Conservation (phyloP, 768 basidiomycete species). For the Clavulina sp. region DNA sequence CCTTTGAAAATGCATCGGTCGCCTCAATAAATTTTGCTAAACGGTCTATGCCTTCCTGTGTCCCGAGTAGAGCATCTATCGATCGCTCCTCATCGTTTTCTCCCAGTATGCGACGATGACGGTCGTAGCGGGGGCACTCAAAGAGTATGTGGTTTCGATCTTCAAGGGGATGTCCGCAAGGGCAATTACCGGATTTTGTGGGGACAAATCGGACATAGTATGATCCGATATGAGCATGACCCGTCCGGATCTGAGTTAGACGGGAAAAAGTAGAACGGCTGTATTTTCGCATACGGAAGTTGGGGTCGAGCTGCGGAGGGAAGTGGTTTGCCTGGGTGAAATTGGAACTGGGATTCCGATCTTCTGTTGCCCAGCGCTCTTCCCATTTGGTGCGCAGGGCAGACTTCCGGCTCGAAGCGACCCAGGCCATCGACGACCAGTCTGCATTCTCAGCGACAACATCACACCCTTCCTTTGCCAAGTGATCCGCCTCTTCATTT, state of each 20-base stretch:
- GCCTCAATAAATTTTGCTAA: not conserved
- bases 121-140: not conserved
- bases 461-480: not conserved
- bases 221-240: not conserved
- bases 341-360: not conserved
- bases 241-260: not conserved
- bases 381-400: not conserved
- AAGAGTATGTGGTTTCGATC: not conserved
- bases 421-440: not conserved
- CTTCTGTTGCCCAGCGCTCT: not conserved
- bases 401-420: not conserved
- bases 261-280: not conserved
- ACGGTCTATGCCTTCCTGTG: not conserved
- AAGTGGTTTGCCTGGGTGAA: not conserved
- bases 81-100: not conserved
- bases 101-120: not conserved
- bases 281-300: not conserved
- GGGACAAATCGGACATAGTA: not conserved
- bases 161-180: not conserved
- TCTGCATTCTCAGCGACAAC: not conserved
- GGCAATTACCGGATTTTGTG: not conserved
- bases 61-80: not conserved
- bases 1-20: too few species aligned
- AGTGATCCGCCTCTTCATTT: not conserved
- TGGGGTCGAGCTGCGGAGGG: not conserved